A percentile compares a stretch with the other conserved stretches of the same genome.
Conservation (phyloP, 345 rosid genomes). For the Kernera saxatilis region DNA sequence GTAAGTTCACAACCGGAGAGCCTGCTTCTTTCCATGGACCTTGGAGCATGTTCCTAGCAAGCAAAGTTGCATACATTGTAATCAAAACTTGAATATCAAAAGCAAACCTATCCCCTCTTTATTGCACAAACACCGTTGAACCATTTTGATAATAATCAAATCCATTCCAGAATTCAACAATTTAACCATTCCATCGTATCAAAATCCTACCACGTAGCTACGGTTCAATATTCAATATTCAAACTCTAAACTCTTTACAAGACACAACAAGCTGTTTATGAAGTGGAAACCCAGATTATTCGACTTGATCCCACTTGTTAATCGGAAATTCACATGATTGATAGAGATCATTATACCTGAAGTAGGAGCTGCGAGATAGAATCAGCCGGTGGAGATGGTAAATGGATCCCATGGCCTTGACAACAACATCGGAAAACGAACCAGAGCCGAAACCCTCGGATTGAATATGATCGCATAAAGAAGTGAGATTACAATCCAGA, state of each 20-base stretch:
- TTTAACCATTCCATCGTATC: not conserved
- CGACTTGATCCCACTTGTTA: not conserved
- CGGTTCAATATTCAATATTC: not conserved
- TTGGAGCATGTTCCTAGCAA: conserved; percentile 78
- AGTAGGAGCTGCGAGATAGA: conserved; percentile 90
- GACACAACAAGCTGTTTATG: not conserved
- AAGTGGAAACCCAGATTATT: not conserved
- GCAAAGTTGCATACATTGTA: not conserved
- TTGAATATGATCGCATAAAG: conserved; percentile 92
- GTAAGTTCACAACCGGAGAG: conserved; percentile 63
- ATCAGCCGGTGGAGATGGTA: conserved; percentile 89
- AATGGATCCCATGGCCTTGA: conserved; percentile 79
- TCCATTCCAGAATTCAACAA: not conserved
- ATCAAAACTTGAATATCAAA: conserved; percentile 6
- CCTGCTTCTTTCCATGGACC: conserved; percentile 97
- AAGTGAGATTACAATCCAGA: conserved; percentile 73
- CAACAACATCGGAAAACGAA: conserved; percentile 81
- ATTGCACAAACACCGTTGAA: not conserved
- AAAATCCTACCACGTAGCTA: not conserved
- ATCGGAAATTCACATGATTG: not conserved
- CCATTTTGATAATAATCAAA: not conserved
- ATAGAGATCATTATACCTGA: conserved; percentile 46
- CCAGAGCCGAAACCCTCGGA: conserved; percentile 81
- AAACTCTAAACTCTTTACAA: not conserved
- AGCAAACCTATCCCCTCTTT: not conserved